Evolutionary conservation across 2,329 filamentous ascomycete genomes (phyloP), one percentile per base, ranked within the genome.

Genomic region (Venturia effusa): DNA sequence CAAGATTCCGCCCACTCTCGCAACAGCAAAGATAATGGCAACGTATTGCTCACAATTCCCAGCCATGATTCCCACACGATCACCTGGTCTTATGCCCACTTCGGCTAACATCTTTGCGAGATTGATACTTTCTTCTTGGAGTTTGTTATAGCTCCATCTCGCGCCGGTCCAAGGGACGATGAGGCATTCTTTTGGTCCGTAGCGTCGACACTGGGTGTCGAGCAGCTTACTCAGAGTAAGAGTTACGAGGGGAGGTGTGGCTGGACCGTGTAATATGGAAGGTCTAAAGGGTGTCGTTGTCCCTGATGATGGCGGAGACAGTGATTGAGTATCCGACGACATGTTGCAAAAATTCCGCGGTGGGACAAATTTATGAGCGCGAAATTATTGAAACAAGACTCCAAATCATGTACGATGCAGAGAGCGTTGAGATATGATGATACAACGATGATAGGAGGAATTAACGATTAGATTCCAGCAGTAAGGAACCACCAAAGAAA

Each of bases 111-210:
- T 75, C 66, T 75, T 68, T 17, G 77, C 76, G 8, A 79, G 68
- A 15, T 71, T 64, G 63, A 70, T 73, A 22, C 75, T 77, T 63
- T 77, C 74, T 11, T 74, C 70, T 69, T 70, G 73, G 62, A 78
- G 67, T 37, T 72, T 69, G 61, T 73, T 69, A 13, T 88, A 88
- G 61, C 84, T 84, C 88, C 88, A 92, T 69, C 89, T 80, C 4
- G 87, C 83, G 0, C 85, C 85, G 0, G 88, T 91, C 88, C 88
- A 92, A 0, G 88, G 87, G 61, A 89, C 88, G 30, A 92, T 81
- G 51, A 92, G 74, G 66, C 84, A 88, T 71, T 92, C 88, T 63
- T 83, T 80, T 61, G 82, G 79, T 30, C 84, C 83, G 72, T 88
- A 85, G 59, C 84, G 80, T 61, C 84, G 79, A 55, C 83, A 86